phyloP scores from a whole-genome alignment of 169 alveolate species.

The Plasmodium gallinaceum region DNA sequence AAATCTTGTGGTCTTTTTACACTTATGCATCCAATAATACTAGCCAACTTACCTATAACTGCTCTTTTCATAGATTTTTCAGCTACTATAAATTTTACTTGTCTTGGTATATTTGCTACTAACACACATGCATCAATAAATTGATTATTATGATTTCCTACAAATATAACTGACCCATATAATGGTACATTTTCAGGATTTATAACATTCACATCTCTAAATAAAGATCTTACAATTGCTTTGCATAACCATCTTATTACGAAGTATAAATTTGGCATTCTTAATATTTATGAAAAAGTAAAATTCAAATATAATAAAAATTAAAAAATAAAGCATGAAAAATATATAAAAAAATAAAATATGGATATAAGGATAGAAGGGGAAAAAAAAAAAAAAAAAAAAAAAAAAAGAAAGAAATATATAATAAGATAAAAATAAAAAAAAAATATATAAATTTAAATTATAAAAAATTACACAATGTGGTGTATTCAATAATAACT shows the following conservation, averaged over 20 bases:
- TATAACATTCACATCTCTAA: constrained; percentile 85
- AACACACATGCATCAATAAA: constrained; percentile 92
- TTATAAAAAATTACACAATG: background rate
- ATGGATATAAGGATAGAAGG: background rate
- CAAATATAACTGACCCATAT: constrained; percentile 92
- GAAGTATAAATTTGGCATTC: constrained; percentile 66
- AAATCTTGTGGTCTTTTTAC: constrained; percentile 92
- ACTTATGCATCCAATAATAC: constrained; percentile 91
- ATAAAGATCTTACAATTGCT: constrained; percentile 72
- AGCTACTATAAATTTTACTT: constrained; percentile 90
- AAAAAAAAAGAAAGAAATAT: constrained; percentile 4
- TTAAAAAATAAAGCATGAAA: background rate
- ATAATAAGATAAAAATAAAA: background rate
- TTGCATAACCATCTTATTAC: constrained; percentile 71
- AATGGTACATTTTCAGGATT: constrained; percentile 92
- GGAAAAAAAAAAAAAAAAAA: constrained; percentile 3
- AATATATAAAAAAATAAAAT: background rate
- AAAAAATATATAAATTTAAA: too few species aligned
- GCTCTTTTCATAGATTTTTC: constrained; percentile 85
- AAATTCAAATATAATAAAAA: constrained; percentile 2
- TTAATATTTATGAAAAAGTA: constrained; percentile 6
- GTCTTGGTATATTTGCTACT: constrained; percentile 91
- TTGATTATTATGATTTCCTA: constrained; percentile 94
- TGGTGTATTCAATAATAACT: too few species aligned
- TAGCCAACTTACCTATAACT: constrained; percentile 90